These are phyloP conservation scores for Miamiensis avidus DNA, from an alignment of 169 alveolate species.

Conservation along the genomic window DNA sequence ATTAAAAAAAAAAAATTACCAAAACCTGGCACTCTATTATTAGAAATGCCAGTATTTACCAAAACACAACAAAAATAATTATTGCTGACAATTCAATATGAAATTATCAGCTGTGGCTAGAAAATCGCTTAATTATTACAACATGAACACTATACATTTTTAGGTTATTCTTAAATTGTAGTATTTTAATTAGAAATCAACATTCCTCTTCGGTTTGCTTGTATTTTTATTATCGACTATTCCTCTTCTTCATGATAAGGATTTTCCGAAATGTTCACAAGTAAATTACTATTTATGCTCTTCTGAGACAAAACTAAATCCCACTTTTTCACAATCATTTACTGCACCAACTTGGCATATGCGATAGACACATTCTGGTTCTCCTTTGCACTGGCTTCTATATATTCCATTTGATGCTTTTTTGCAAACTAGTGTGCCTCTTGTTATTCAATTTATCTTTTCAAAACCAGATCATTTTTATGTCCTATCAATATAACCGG, in stretches of 20 bases:
- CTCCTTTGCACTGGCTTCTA: constrained; percentile 32
- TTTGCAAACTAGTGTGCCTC: constrained; percentile 4
- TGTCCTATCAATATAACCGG: constrained; percentile 17
- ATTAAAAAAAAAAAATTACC: too few relatives aligned
- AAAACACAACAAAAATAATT: too few relatives aligned
- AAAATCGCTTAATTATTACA: too few relatives aligned
- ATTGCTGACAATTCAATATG: too few relatives aligned
- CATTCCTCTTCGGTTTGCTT: neutral
- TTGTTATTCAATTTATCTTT: constrained; percentile 2
- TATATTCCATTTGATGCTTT: neutral
- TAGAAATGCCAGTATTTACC: too few relatives aligned
- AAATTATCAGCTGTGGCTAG: too few relatives aligned
- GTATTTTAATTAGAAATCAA: neutral
- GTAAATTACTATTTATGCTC: neutral
- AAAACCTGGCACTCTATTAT: too few relatives aligned
- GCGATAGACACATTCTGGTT: neutral
- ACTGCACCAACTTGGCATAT: constrained; percentile 12
- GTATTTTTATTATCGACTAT: neutral
- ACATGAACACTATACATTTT: neutral
- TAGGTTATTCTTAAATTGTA: too few relatives aligned
- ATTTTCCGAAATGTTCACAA: neutral
- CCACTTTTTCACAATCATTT: neutral
- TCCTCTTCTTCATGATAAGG: neutral
- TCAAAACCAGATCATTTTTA: constrained; percentile 11
- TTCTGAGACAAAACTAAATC: neutral